phyloP scores from a whole-genome alignment of 495 filamentous ascomycete genomes.

The Penicillium herquei region DNA sequence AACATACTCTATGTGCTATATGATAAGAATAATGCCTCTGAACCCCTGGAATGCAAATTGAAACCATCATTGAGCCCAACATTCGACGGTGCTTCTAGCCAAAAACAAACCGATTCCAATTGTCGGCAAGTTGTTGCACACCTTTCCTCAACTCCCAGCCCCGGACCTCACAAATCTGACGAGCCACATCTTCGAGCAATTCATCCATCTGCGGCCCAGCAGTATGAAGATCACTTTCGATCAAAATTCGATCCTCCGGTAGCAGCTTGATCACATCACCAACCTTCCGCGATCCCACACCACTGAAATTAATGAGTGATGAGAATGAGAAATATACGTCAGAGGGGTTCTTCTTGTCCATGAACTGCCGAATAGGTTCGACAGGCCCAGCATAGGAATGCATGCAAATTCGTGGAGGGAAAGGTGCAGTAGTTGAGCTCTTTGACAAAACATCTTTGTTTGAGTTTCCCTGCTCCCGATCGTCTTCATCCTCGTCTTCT shows the following conservation, averaged over 20 bases:
- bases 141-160: constrained; percentile 76
- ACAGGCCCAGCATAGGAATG: constrained; percentile 89
- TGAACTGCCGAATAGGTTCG: constrained; percentile 74
- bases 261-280: constrained; percentile 67
- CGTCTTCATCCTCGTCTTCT: constrained; percentile 29
- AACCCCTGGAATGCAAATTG: too few species aligned
- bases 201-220: constrained; percentile 84
- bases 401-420: constrained; percentile 87
- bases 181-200: constrained; percentile 67
- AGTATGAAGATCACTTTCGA: constrained; percentile 88
- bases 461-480: too few species aligned
- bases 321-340: constrained; percentile 90
- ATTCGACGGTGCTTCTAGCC: constrained; percentile 44
- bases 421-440: constrained; percentile 50
- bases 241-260: constrained; percentile 74
- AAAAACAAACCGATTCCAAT: constrained; percentile 81
- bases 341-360: constrained; percentile 70
- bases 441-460: not conserved
- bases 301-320: constrained; percentile 73
- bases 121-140: constrained; percentile 63
- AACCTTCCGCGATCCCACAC: constrained; percentile 50
- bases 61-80: not conserved
- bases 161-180: constrained; percentile 72
- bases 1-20: too few species aligned
- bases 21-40: too few species aligned